Conservation (phyloP, 2,329 filamentous ascomycete genomes). For the Aquanectria penicillioides region DNA sequence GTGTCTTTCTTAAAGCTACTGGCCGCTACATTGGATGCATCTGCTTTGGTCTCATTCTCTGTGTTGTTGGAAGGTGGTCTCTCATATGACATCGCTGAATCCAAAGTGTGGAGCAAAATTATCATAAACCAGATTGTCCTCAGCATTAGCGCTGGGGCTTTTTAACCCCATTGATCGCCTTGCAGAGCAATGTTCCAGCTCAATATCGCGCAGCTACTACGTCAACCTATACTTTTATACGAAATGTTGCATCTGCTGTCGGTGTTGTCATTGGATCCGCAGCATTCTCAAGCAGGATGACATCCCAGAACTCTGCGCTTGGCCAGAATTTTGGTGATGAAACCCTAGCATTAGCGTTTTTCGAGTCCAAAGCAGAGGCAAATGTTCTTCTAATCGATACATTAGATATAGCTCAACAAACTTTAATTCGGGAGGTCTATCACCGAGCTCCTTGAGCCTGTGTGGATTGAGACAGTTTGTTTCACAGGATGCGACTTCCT, state of each 20-base stretch:
- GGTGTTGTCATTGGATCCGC: not conserved
- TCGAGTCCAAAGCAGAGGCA: not conserved
- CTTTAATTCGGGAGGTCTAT: not conserved
- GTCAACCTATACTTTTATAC: not conserved
- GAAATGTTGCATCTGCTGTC: not conserved
- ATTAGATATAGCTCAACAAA: not conserved
- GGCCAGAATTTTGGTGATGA: not conserved
- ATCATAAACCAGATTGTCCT: not conserved
- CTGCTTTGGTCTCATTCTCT: not conserved
- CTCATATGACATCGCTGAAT: not conserved
- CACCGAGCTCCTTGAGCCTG: not conserved
- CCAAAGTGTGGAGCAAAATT: not conserved
- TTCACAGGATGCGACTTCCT: not conserved
- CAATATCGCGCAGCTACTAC: not conserved
- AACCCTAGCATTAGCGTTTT: not conserved
- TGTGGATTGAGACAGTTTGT: not conserved
- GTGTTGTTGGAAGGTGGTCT: not conserved
- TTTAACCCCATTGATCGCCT: not conserved
- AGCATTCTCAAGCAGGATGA: conserved; percentile 1
- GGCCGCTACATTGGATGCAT: not conserved
- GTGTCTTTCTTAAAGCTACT: not conserved
- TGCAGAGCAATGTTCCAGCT: not conserved
- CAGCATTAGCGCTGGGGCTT: not conserved
- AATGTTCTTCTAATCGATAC: not conserved
- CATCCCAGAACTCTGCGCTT: not conserved